Base-by-base conservation (phyloP, 2,329 filamentous ascomycete genomes). In the Berkeleyomyces rouxiae region DNA sequence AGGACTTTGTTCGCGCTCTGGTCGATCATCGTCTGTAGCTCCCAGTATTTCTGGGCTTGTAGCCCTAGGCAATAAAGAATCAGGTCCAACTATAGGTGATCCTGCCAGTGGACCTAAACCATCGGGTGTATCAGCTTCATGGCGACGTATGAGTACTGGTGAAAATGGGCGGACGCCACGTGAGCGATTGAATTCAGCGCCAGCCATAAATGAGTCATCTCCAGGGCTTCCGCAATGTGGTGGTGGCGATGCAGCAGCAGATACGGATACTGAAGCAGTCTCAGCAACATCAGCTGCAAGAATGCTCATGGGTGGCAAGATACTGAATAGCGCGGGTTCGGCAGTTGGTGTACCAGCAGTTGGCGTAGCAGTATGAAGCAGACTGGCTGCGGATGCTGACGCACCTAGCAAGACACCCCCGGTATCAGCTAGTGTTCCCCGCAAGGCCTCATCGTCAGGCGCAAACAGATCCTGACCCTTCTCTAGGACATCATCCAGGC, bases 401-500 rank as follows among this genome's bases (percentile, higher is more conserved):
- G 55, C 58, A 13, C 39, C 33, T 7, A 65, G 58, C 13, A 72
- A n/a, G 11, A 16, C 46, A 40, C 9, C 67, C 63, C 61, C 70
- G 68, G 1, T 67, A 36, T 62, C 62, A 23, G 67, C 68, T 6
- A 63, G 47, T 7, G 47, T 61, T 16, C 57, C 64, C 11, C 68
- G 69, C 36, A 60, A 47, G 11, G 58, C 57, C 7, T 61, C 66
- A 33, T 70, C 68, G 13, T 76, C 74, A 2, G 69, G 74, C 2
- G 79, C 80, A 64, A 84, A 84, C 16, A 86, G 72, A 68, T 87
- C 84, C 43, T 77, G 76, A 7, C 83, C 84, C 68, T 79, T 81
- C 65, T 86, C 83, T 2, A 87, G 73, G 3, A 87, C 72, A 42
- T 86, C 83, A 64, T 86, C 84, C 37, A 87, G 73, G 0, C 84